Base-by-base conservation (phyloP, 2,329 filamentous ascomycete species). In the Pseudocercospora fuligena region DNA sequence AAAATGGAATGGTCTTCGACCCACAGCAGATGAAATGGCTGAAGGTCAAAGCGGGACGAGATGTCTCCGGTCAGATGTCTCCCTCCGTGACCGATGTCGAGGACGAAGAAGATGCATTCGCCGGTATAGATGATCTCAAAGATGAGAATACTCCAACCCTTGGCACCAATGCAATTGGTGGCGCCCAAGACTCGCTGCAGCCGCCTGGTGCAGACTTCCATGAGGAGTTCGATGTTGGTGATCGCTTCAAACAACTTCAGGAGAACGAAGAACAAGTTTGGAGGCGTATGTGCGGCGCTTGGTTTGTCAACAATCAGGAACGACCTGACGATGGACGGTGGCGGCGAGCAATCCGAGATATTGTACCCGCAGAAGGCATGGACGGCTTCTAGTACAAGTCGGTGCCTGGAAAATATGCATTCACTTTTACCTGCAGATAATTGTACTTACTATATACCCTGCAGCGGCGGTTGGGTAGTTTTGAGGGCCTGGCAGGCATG, bases 1-100 rank as follows among this genome's bases (percentile, higher is more conserved):
- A 97, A 65, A 92, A 93, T n/a, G 93, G 93, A 72, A 99, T 99
- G 95, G 91, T 98, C 9, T 99, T 98, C 78, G 95, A 99, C 76
- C 95, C 95, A 3, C 90, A 93, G 69, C 92, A 92, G 73, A 98
- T 99, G 94, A 96, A 93, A 78, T 99, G 95, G 95, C 86, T 98
- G 64, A 97, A 97, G 79, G 70, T 76, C 29, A 77, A 77, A 65
- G 72, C 72, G 19, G 83, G 69, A 60, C 66, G 78, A 72, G 71
- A 79, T 74, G 66, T 77, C 66, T 74, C 71, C 21, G 78, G 78
- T 31, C 77, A 76, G 9, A 65, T 77, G 11, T 77, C 80, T 8
- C 80, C 84, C 3, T 80, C 82, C 66, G 87, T 92, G 64, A 90
- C 89, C 23, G 80, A 92, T 16, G 91, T 94, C 54, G 92, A 96